Base-by-base conservation (phyloP, 805 yeast species). In the Kazachstania psychrophila region DNA sequence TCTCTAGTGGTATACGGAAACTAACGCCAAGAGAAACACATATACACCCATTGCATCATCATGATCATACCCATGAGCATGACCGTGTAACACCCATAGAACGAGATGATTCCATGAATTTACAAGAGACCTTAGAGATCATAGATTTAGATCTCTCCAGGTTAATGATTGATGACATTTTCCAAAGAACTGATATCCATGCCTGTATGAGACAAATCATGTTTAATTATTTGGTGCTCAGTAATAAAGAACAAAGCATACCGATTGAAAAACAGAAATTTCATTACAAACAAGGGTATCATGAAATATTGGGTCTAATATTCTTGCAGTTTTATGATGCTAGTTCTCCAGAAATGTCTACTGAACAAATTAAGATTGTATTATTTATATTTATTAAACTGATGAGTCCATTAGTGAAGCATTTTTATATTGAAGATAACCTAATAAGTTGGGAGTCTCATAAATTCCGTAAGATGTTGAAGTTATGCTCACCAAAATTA, bases 281-380 rank as follows among this genome's bases (percentile, higher is more conserved):
- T 25, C 23, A 28, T 30, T 57, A 57, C 41, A 54, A 47, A 34
- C 62, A 57, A 36, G 62, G 62, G 2, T 56, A 46, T 36, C 62
- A 57, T 36, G 62, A 57, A 36, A 30, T 57, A 9, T 43, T 57
- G 16, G 57, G 55, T 9, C 36, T 51, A 24, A 44, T 56, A 7
- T 57, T 48, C 34, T 25, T 55, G 34, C 58, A 56, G 33, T 31
- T 54, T 13, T 42, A 46, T 31, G 33, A 33, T 5, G 12, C 18
- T 11, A 17, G 9, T 16, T 40, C 41, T 25, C 31, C 37, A 11
- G 36, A 34, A 23, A 23, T 27, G 1, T 11, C 19, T 23, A 24
- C 27, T 12, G 18, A 22, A 10, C 6, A 13, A n/a, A 11, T 31
- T n/a, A 14, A 39, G 23, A 23, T 24, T 25, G 14, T 33, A 31